Percentiles rank a stretch among this genome's conserved stretches.
Evolutionary conservation across 768 basidiomycete genomes (phyloP).

Genomic region (Boletus rufocinnamomeus): DNA sequence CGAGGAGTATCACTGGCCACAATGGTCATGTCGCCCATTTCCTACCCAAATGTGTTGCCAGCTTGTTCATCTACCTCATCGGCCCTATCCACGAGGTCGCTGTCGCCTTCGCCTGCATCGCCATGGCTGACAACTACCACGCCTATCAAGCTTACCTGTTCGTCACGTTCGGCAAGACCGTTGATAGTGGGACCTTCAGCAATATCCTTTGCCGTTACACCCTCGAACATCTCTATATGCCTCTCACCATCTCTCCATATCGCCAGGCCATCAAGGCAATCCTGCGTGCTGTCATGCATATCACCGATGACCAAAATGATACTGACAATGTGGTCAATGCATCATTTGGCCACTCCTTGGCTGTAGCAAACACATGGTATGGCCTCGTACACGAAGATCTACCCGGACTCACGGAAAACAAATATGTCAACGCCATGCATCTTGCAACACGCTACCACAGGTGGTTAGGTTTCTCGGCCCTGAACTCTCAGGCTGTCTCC

Average conservation of each 20-base stretch:
- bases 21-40: constrained; percentile 1
- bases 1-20: background rate
- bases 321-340: background rate
- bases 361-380: background rate
- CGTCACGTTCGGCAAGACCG: background rate
- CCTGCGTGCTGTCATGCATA: background rate
- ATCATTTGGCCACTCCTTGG: background rate
- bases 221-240: background rate
- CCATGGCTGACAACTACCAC: too few relatives aligned
- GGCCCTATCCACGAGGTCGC: background rate
- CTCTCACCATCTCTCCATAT: background rate
- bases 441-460: background rate
- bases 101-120: background rate
- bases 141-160: too few relatives aligned
- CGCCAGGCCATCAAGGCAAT: background rate
- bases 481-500: too few relatives aligned
- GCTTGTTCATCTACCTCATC: constrained; percentile 3
- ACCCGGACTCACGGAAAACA: background rate
- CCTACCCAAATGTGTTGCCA: background rate
- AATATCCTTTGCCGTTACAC: background rate
- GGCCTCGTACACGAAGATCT: constrained; percentile 2
- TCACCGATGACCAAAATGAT: background rate
- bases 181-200: background rate
- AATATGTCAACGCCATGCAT: background rate
- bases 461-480: too few relatives aligned